phyloP scores from a whole-genome alignment of 1,284 basidiomycete species.

The Ustilago hordei region DNA sequence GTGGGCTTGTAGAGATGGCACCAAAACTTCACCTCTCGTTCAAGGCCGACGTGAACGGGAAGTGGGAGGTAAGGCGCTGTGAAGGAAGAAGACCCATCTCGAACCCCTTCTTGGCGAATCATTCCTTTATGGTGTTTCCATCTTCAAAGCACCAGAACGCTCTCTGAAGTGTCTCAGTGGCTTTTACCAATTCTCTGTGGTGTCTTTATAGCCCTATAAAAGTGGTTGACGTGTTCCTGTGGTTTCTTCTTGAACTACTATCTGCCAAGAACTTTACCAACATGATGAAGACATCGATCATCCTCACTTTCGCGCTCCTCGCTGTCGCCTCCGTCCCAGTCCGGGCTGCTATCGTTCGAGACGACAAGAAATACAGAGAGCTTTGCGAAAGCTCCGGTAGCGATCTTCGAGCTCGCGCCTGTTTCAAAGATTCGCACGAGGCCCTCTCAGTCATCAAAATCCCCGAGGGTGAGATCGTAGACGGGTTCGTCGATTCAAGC shows the following conservation, averaged over 20 bases:
- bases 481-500: slow-evolving; percentile 1
- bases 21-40: too few relatives aligned
- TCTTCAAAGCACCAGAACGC: too few relatives aligned
- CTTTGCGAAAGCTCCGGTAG: neutral
- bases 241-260: neutral
- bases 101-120: too few relatives aligned
- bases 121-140: too few relatives aligned
- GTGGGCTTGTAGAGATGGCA: too few relatives aligned
- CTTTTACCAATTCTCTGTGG: too few relatives aligned
- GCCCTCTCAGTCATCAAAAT: neutral
- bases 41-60: too few relatives aligned
- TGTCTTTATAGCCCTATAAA: neutral
- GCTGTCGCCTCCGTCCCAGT: neutral
- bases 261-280: neutral
- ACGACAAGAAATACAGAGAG: slow-evolving; percentile 3
- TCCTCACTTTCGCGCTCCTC: neutral
- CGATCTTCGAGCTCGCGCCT: neutral
- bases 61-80: too few relatives aligned
- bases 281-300: neutral
- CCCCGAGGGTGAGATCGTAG: neutral
- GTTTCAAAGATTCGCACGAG: neutral
- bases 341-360: neutral
- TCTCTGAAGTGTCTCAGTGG: too few relatives aligned
- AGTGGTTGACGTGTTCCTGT: neutral
- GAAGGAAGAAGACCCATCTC: too few relatives aligned